phyloP scores from a whole-genome alignment of 169 alveolate species.

The Plasmodium ovale region DNA sequence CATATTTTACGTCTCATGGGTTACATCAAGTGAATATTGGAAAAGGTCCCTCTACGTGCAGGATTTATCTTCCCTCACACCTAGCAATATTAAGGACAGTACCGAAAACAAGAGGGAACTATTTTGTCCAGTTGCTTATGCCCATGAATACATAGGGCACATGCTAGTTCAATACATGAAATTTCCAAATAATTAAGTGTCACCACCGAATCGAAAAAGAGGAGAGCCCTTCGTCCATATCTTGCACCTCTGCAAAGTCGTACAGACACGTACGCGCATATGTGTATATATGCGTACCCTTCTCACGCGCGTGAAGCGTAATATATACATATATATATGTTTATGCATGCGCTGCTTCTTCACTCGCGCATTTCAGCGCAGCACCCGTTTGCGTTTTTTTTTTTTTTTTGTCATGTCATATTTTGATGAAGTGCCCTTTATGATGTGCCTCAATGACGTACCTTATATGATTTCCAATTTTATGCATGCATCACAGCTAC shows the following conservation, averaged over 20 bases:
- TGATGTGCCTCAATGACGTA: not conserved
- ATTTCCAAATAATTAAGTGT: conserved; percentile 24
- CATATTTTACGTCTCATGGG: conserved; percentile 71
- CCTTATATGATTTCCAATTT: not conserved
- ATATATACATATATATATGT: not conserved
- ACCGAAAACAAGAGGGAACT: conserved; percentile 19
- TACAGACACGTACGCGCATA: not conserved
- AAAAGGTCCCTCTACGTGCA: conserved; percentile 64
- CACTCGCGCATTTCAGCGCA: no score
- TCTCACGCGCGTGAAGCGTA: not conserved
- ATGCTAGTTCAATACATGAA: conserved; percentile 68
- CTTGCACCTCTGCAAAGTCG: not conserved
- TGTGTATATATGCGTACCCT: not conserved
- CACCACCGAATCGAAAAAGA: not conserved
- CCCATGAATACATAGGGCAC: conserved; percentile 71
- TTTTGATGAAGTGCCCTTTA: not conserved
- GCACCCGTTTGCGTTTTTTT: no score
- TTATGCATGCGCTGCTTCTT: not conserved
- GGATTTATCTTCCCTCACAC: not conserved
- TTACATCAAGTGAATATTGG: conserved; percentile 75
- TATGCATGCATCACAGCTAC: not conserved
- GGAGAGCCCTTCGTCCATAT: no score
- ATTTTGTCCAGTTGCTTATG: conserved; percentile 73
- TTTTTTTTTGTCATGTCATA: no score
- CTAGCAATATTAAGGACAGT: not conserved